phyloP scores from a whole-genome alignment of 2,329 filamentous ascomycete genomes.

The Cryphonectria naterciae region DNA sequence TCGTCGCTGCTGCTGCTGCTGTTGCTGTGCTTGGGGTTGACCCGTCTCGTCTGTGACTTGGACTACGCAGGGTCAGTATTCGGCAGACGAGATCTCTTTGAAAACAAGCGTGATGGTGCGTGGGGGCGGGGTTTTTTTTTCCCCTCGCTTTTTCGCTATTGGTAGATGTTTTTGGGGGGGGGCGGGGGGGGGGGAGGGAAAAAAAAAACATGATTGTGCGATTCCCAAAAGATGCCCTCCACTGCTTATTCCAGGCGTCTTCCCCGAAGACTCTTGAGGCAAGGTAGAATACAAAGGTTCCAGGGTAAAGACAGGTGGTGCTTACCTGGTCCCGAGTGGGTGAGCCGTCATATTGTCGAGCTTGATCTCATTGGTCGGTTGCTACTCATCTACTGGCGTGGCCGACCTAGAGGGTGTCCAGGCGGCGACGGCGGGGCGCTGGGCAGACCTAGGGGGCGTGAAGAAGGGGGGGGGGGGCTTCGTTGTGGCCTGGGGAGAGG shows the following conservation, averaged over 20 bases:
- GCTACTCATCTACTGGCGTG: neutral
- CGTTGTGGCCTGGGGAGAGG: neutral
- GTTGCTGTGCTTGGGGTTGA: neutral
- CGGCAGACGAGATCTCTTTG: neutral
- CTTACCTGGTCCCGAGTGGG: neutral
- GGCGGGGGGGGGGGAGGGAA: no score
- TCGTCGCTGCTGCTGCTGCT: neutral
- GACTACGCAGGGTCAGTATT: neutral
- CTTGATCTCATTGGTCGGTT: neutral
- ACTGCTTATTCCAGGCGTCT: neutral
- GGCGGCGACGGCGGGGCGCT: neutral
- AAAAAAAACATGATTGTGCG: no score
- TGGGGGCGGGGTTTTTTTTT: no score
- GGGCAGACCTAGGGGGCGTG: neutral
- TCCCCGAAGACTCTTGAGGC: neutral
- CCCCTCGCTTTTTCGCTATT: no score
- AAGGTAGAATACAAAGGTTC: neutral
- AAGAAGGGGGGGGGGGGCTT: neutral
- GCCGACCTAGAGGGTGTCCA: neutral
- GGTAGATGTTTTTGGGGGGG: no score
- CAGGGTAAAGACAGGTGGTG: neutral
- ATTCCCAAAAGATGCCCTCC: neutral
- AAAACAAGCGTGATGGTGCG: no score
- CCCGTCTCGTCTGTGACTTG: neutral
- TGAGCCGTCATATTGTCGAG: neutral